Percentiles rank a stretch among this genome's conserved stretches.
Conservation (phyloP, 2,329 filamentous ascomycete species). For the Hypoxylon sp. region DNA sequence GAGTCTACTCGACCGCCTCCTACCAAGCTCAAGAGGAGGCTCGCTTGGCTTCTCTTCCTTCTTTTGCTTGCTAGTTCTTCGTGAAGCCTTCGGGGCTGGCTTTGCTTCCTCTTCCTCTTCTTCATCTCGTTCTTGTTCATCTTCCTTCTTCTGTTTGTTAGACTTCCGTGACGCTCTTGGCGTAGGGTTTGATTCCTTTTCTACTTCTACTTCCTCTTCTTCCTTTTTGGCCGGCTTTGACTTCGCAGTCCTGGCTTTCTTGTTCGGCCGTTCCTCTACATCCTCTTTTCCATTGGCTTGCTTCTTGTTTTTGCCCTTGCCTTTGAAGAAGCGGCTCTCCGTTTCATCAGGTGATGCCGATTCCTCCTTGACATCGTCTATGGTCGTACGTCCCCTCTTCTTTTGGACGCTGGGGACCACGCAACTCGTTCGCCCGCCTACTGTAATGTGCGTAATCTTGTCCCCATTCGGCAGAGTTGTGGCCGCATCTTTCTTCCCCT, state of each 20-base stretch:
- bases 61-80: conserved; percentile 39
- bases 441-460: conserved; percentile 87
- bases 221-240: conserved; percentile 45
- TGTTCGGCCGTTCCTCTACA: conserved; percentile 39
- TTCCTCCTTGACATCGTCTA: conserved; percentile 58
- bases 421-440: conserved; percentile 92
- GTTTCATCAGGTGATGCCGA: conserved; percentile 23
- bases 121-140: conserved; percentile 52
- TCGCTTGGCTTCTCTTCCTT: conserved; percentile 41
- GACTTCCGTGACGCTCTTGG: conserved; percentile 32
- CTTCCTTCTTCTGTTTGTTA: conserved; percentile 47
- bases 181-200: conserved; percentile 47
- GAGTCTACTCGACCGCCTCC: conserved; percentile 52
- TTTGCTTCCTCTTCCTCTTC: conserved; percentile 50
- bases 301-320: conserved; percentile 32
- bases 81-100: conserved; percentile 25
- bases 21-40: conserved; percentile 31
- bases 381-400: conserved; percentile 70
- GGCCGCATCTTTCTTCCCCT: conserved; percentile 81
- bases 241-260: conserved; percentile 45
- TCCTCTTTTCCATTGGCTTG: conserved; percentile 32
- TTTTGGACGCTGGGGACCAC: conserved; percentile 89
- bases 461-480: conserved; percentile 84
- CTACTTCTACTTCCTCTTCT: conserved; percentile 52
- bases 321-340: conserved; percentile 48